Base-by-base conservation (phyloP, 495 filamentous ascomycete species). In the Coniosporium apollinis region DNA sequence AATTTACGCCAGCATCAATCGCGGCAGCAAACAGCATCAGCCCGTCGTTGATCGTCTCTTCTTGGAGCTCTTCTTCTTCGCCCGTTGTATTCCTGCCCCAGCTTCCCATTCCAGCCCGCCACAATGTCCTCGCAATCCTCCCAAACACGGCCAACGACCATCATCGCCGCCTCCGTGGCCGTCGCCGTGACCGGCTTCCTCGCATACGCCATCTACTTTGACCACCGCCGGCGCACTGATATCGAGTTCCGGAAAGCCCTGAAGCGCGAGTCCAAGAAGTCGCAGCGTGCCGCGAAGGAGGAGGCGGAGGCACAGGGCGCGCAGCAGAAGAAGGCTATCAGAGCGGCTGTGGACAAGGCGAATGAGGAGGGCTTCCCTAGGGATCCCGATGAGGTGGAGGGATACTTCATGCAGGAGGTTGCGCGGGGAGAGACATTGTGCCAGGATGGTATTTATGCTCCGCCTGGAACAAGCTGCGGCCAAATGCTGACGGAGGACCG, bases 351-450 rank as follows among this genome's bases (percentile, higher is more conserved):
- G 19, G 68, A 79, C 39, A 62, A 73, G 44, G 85, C 84, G 34
- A 79, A 82, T 64, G 74, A 78, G 37, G 84, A 89, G 56, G 89
- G 85, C 9, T 93, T 89, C 70, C 91, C 91, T 13, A 71, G 69
- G 21, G 80, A 82, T 48, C 70, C 83, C 18, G 91, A 96, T 48
- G 84, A 93, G 61, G 86, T 82, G 62, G 81, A 87, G 63, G 63
- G 68, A 29, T 87, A 82, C 67, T 97, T 97, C 64, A 89, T 96
- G 79, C 72, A 76, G 50, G 81, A 93, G 58, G 83, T 97, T 33
- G 80, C 82, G 41, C 64, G 67, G 48, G 89, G 89, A 41, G 89
- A 97, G 63, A 51, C 61, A 9, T 62, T 94, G 26, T 77, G 74
- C 51, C 64, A 67, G 39, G 71, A 78, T 49, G 76, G 79, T 82